Base-by-base conservation (phyloP, 2,329 filamentous ascomycete species). In the Endoconidiophora polonica region DNA sequence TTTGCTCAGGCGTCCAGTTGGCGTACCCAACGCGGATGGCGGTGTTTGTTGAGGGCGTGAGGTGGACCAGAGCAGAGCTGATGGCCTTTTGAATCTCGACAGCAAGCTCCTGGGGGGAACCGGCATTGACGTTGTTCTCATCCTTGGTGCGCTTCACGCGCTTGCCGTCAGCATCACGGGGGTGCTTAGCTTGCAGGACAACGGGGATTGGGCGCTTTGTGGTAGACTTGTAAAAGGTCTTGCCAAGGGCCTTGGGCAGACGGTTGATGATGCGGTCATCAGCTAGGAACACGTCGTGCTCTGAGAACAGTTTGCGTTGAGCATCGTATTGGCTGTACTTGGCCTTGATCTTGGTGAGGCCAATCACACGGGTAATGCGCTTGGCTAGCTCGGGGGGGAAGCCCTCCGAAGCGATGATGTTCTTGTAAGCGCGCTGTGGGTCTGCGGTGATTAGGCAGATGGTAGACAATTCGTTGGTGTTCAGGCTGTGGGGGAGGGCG, bases 201-300 rank as follows among this genome's bases (percentile, higher is more conserved):
- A 96, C 76, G 23, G 91, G 88, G 52, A 98, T 79, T 7, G 91
- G 91, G 38, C 90, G 76, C 73, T 96, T 96, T 55, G 68, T 66
- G 2, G 81, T 85, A 51, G 69, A 74, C 69, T 87, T 83, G 75
- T 91, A 96, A 65, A 98, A 96, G 1, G 82, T 82, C 70, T 94
- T 96, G 58, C 90, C 91, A 10, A 98, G 77, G 2, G 80, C 70
- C 56, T 77, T 75, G 51, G 88, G 86, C 53, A 96, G 73, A 24
- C 72, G 68, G 62, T 75, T 80, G 60, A 81, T 71, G 58, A 98
- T 83, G 45, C 91, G 75, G 61, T 94, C 85, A 63, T 98, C 91
- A 48, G 84, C 90, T 52, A 98, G 73, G 69, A 98, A 96, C 51
- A 96, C 69, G 62, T 96, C 91, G 65, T 95, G 86, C 64, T 94